phyloP scores from a whole-genome alignment of 2,329 filamentous ascomycete genomes.

The Penicillium concentricum region DNA sequence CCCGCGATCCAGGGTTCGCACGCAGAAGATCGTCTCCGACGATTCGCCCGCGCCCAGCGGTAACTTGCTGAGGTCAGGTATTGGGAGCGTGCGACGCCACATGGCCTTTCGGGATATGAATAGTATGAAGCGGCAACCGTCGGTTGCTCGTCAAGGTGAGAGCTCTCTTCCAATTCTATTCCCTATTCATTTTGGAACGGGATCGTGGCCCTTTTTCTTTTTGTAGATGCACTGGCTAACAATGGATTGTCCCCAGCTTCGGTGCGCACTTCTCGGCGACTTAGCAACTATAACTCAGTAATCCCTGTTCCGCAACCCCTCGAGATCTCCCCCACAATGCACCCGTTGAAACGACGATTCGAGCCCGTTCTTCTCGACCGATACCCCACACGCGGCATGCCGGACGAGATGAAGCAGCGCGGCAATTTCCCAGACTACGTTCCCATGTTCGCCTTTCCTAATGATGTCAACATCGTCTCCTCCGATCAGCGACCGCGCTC shows the following conservation, averaged over 20 bases:
- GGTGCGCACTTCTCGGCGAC: slow-evolving; percentile 76
- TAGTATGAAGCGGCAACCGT: slow-evolving; percentile 84
- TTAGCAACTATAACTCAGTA: slow-evolving; percentile 98
- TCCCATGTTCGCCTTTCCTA: slow-evolving; percentile 98
- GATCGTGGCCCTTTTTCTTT: background rate
- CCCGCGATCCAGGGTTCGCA: slow-evolving; percentile 73
- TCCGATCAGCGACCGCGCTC: slow-evolving; percentile 89
- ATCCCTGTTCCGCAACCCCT: slow-evolving; percentile 91
- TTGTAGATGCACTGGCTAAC: background rate
- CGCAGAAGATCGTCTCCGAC: slow-evolving; percentile 77
- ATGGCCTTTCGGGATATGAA: slow-evolving; percentile 95
- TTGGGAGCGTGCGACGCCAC: slow-evolving; percentile 84
- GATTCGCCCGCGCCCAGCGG: slow-evolving; percentile 54
- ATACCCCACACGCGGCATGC: slow-evolving; percentile 80
- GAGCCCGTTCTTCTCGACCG: slow-evolving; percentile 94
- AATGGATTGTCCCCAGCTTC: slow-evolving; percentile 51
- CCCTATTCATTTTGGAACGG: background rate
- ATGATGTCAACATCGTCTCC: slow-evolving; percentile 95
- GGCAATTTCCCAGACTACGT: slow-evolving; percentile 95
- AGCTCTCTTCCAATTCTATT: background rate
- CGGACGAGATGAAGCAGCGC: slow-evolving; percentile 75
- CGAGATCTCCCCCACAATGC: slow-evolving; percentile 87
- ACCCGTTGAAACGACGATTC: slow-evolving; percentile 88
- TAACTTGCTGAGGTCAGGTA: slow-evolving; percentile 56
- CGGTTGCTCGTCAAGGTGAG: slow-evolving; percentile 71